Evolutionary conservation across 176 grass and related monocot genomes (phyloP).

Genomic region (Melocanna baccifera): DNA sequence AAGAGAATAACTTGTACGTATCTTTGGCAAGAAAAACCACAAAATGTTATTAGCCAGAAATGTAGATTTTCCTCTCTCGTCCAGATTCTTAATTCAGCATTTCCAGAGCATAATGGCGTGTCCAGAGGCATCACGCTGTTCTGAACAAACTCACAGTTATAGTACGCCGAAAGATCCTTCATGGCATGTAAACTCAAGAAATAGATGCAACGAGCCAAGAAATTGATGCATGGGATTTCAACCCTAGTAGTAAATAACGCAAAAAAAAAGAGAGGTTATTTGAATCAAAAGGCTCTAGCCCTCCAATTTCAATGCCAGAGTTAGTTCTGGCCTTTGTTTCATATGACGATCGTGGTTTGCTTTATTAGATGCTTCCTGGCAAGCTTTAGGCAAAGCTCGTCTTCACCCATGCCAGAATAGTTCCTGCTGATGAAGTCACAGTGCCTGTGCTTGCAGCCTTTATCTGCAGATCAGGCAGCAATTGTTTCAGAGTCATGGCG

Average conservation of each 20-base stretch:
- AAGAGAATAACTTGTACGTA: background rate
- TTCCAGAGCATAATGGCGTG: background rate
- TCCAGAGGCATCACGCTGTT: background rate
- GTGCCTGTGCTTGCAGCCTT: background rate
- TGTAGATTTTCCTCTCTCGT: background rate
- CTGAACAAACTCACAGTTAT: background rate
- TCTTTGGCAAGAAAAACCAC: background rate
- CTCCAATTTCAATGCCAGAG: background rate
- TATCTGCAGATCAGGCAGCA: conserved; percentile 27
- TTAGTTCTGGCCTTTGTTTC: background rate
- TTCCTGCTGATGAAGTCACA: background rate
- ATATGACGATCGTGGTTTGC: conserved; percentile 18
- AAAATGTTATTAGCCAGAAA: background rate
- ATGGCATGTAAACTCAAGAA: background rate
- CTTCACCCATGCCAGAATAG: conserved; percentile 17
- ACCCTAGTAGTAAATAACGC: background rate
- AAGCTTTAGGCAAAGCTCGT: conserved; percentile 17
- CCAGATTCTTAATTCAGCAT: background rate
- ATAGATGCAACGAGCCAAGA: background rate
- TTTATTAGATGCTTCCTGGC: conserved; percentile 10
- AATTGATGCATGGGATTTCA: background rate
- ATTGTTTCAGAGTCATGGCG: conserved; percentile 26
- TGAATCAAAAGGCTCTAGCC: background rate
- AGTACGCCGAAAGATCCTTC: background rate
- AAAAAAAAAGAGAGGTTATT: background rate